phyloP scores from a whole-genome alignment of 1,284 basidiomycete species.

The Cerrena zonata region DNA sequence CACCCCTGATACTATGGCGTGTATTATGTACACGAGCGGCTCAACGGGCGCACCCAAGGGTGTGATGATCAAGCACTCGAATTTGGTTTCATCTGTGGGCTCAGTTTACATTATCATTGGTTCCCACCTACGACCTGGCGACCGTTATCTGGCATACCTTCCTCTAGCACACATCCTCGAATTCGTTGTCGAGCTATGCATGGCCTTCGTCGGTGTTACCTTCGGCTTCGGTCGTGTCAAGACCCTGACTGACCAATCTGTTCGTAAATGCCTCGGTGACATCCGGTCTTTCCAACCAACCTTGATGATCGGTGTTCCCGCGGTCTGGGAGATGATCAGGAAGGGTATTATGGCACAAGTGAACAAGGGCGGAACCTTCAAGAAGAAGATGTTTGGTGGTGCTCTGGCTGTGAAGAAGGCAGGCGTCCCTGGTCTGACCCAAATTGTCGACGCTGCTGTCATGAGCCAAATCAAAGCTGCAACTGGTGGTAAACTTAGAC shows the following conservation, averaged over 20 bases:
- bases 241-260: slow-evolving; percentile 89
- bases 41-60: slow-evolving; percentile 91
- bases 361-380: slow-evolving; percentile 59
- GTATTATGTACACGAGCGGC: slow-evolving; percentile 98
- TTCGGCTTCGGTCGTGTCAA: slow-evolving; percentile 90
- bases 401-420: slow-evolving; percentile 66
- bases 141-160: slow-evolving; percentile 84
- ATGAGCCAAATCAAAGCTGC: slow-evolving; percentile 73
- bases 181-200: slow-evolving; percentile 72
- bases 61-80: slow-evolving; percentile 83
- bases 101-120: slow-evolving; percentile 74
- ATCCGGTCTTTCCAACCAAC: slow-evolving; percentile 77
- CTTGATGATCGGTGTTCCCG: slow-evolving; percentile 89
- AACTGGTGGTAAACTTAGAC: slow-evolving; percentile 81
- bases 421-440: slow-evolving; percentile 60
- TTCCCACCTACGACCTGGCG: slow-evolving; percentile 65
- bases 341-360: slow-evolving; percentile 88
- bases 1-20: slow-evolving; percentile 63
- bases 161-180: slow-evolving; percentile 90
- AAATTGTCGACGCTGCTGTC: slow-evolving; percentile 71
- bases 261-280: slow-evolving; percentile 87
- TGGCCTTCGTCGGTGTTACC: slow-evolving; percentile 66
- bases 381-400: slow-evolving; percentile 69
- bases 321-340: slow-evolving; percentile 86
- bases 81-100: slow-evolving; percentile 82